A percentile compares a stretch with the other conserved stretches of the same genome.
Evolutionary conservation across 352 stramenopile species (phyloP).

Genomic region (Phytophthora constricta): DNA sequence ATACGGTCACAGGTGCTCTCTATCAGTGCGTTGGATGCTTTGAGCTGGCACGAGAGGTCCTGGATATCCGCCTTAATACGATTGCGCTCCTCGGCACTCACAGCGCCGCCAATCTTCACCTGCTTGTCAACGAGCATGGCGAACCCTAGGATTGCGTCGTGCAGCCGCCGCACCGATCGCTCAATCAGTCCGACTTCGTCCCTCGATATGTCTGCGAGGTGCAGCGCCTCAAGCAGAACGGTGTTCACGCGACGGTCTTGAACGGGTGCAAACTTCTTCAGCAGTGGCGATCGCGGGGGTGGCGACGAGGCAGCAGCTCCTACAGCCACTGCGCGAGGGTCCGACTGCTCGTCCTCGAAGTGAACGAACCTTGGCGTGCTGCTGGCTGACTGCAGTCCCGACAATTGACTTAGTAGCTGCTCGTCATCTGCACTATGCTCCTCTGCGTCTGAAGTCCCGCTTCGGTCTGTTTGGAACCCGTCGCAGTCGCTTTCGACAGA

Average conservation of each 20-base stretch:
- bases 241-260: slow-evolving; percentile 67
- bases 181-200: slow-evolving; percentile 68
- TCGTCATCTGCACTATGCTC: slow-evolving; percentile 24
- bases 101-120: slow-evolving; percentile 62
- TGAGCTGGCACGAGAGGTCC: slow-evolving; percentile 63
- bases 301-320: slow-evolving; percentile 14
- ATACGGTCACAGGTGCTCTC: slow-evolving; percentile 65
- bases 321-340: slow-evolving; percentile 11
- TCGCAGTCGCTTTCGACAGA: slow-evolving; percentile 15
- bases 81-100: slow-evolving; percentile 50
- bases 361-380: slow-evolving; percentile 12
- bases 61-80: slow-evolving; percentile 69
- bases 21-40: slow-evolving; percentile 57
- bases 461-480: slow-evolving; percentile 12
- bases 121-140: slow-evolving; percentile 80
- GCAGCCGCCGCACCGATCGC: slow-evolving; percentile 59
- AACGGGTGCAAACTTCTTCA: slow-evolving; percentile 65
- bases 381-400: slow-evolving; percentile 9
- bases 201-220: slow-evolving; percentile 67
- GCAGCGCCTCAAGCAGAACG: slow-evolving; percentile 63
- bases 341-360: slow-evolving; percentile 27
- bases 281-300: slow-evolving; percentile 49
- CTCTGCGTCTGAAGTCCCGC: slow-evolving; percentile 3
- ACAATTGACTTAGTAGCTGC: slow-evolving; percentile 24
- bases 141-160: slow-evolving; percentile 69